Evolutionary conservation across 345 rosid species (phyloP), one percentile per base, ranked within the genome.

Genomic region (Gossypium herbaceum): DNA sequence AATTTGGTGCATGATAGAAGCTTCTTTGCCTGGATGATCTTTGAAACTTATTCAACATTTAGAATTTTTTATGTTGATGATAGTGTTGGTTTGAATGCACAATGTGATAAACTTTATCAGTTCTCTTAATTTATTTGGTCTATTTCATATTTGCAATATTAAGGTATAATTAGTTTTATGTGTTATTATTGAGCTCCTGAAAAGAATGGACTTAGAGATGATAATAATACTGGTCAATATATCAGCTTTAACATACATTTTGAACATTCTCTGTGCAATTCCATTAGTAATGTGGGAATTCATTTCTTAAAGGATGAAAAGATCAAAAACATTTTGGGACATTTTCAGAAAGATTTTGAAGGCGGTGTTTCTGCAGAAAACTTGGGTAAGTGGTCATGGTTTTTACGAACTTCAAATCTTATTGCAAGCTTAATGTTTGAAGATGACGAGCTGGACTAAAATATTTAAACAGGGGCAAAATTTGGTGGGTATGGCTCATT

Each of bases 401-500:
- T 72, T 54, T 62, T 75, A 29, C 15, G 25, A 65, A 34, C 44
- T 22, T 68, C 0, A 66, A 22, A 12, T 39, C n/a, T 34, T 68
- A 48, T 39, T 51, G 10, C 56, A 17, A 77, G 50, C 67, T 54
- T 27, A 52, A 2, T 47, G 20, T 73, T 67, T 65, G 58, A 65
- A 57, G 61, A 51, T 75, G 73, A 78, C 48, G 66, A 68, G 63
- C 43, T 58, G 57, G 51, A 73, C 22, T 76, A 70, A 9, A 59
- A 71, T 82, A 65, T 65, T 83, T 73, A 79, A 69, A 22, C 85
- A 94, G 97, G 97, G 81, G 75, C 90, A 44, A 83, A 56, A 71
- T 82, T 75, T 81, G 86, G 84, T 75, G 85, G 81, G 12, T 90
- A 89, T 81, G 97, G 98, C 75, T 85, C 97, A 24, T 94, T 94